Evolutionary conservation across 73 alveolate genomes (phyloP), one percentile per base, ranked within the genome.

Genomic region (Paramecium caudatum): DNA sequence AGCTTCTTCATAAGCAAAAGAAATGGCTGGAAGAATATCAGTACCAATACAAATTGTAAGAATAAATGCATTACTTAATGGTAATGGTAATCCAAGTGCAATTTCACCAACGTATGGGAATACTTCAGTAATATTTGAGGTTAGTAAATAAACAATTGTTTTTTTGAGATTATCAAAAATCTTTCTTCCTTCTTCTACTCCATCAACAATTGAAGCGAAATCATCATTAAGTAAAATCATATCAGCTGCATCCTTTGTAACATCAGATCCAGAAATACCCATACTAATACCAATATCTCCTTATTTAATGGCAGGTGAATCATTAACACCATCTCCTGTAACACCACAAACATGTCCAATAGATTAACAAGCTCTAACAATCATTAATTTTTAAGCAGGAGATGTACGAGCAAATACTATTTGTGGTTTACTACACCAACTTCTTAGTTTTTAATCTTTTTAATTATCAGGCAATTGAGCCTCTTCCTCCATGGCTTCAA

Each of bases 171-270:
- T 97, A 49, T 96, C 99, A 78, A 96, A 98, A 86, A 98, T 96
- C 61, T 94, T 94, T 85, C 99, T 96, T 27, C 99, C 99, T 94
- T 98, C 98, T 78, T 96, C 98, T 19, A 98, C 99, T 15, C 99
- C 99, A 69, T 91, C 93, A 39, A 97, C 98, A 4, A 98, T 98
- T 33, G 99, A 94, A 47, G 99, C 96, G 91, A 98, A 98, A 91
- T 98, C 97, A 93, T 98, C 99, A 90, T 96, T 99, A 49, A 98
- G 92, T 30, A 98, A 94, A 65, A 96, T 61, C 97, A 98, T 97
- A 91, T 98, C 99, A 13, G 99, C 99, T 10, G 99, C 99, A 91
- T 97, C 99, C 93, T 98, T 98, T n/a, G 99, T 99, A 17, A 98
- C 99, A 94, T 98, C 99, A 62, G 99, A 94, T 33, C 99, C 99